Conservation (phyloP, 2,329 filamentous ascomycete species). For the Elsinoe batatas region DNA sequence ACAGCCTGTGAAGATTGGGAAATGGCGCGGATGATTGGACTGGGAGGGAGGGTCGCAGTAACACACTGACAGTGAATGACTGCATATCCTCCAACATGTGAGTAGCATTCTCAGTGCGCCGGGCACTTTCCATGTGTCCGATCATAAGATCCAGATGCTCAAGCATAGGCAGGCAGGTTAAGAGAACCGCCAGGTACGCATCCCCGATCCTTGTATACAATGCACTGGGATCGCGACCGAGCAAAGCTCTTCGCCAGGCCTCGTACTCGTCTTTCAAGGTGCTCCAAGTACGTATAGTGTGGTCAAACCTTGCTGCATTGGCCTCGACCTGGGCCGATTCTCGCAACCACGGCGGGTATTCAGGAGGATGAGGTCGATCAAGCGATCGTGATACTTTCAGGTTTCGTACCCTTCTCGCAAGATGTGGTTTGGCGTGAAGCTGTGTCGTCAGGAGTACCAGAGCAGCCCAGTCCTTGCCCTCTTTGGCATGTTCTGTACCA, state of each 20-base stretch:
- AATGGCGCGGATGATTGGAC: background rate
- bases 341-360: no score
- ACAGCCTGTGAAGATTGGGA: background rate
- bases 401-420: no score
- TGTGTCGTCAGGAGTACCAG: no score
- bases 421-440: no score
- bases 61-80: background rate
- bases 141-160: background rate
- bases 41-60: background rate
- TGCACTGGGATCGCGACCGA: background rate
- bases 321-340: background rate
- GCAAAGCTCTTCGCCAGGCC: background rate
- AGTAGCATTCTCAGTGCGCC: background rate
- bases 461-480: no score
- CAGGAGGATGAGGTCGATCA: no score
- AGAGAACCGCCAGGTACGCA: background rate
- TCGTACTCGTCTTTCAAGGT: background rate
- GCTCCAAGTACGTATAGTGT: background rate
- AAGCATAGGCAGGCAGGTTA: background rate
- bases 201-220: background rate
- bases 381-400: no score
- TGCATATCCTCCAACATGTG: background rate
- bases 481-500: no score
- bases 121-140: background rate
- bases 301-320: background rate